phyloP scores from a whole-genome alignment of 1,284 basidiomycete species.

The Wolfiporia cocos region DNA sequence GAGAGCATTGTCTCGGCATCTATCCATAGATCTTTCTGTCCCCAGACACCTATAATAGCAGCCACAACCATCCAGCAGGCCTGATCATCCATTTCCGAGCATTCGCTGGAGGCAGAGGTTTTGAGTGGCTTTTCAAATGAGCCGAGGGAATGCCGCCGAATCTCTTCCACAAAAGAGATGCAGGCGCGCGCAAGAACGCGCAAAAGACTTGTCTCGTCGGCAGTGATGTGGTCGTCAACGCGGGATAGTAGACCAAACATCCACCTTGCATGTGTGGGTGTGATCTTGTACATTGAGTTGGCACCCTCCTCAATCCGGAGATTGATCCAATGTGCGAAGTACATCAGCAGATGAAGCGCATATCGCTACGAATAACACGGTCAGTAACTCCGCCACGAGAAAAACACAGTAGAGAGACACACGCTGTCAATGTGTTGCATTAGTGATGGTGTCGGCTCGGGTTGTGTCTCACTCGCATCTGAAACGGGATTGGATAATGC shows the following conservation, averaged over 20 bases:
- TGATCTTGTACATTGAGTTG: slow-evolving; percentile 36
- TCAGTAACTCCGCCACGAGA: too few relatives aligned
- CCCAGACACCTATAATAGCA: slow-evolving; percentile 75
- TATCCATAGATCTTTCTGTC: slow-evolving; percentile 80
- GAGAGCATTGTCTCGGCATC: slow-evolving; percentile 51
- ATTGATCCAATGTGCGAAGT: slow-evolving; percentile 78
- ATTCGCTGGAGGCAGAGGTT: slow-evolving; percentile 5
- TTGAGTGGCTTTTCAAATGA: too few relatives aligned
- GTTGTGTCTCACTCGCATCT: too few relatives aligned
- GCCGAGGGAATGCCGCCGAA: slow-evolving; percentile 21
- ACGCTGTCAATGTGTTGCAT: slow-evolving; percentile 63
- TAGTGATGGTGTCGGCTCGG: slow-evolving; percentile 52
- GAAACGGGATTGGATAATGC: too few relatives aligned
- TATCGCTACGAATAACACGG: slow-evolving; percentile 44
- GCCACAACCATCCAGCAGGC: slow-evolving; percentile 85
- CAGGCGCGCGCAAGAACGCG: slow-evolving; percentile 76
- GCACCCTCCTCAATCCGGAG: slow-evolving; percentile 44
- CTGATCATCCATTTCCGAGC: slow-evolving; percentile 37
- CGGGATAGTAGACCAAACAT: slow-evolving; percentile 75
- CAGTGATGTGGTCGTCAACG: slow-evolving; percentile 66
- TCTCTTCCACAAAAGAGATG: slow-evolving; percentile 47
- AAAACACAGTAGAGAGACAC: too few relatives aligned
- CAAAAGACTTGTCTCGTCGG: slow-evolving; percentile 75
- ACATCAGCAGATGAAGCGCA: slow-evolving; percentile 73
- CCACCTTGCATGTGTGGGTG: slow-evolving; percentile 73